These are phyloP conservation scores for Tricholoma terreum DNA, from an alignment of 768 basidiomycete species.

Conservation along the genomic window DNA sequence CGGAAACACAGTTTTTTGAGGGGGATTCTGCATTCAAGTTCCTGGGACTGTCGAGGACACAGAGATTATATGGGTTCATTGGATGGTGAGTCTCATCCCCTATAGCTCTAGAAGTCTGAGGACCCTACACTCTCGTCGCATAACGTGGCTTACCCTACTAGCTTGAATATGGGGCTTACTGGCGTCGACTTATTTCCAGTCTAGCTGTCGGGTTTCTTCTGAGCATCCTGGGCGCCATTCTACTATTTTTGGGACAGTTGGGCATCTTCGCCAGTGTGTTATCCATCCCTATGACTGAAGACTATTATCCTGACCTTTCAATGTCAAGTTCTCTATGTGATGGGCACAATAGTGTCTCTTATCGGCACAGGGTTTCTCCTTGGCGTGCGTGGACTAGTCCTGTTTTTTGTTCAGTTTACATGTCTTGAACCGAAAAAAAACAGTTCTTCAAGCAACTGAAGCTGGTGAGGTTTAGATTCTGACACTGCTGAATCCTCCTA, in stretches of 20 bases:
- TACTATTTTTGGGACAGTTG: constrained; percentile 71
- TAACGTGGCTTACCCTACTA: not conserved
- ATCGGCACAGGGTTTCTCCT: constrained; percentile 89
- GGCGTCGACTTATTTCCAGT: constrained; percentile 37
- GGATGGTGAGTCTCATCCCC: constrained; percentile 57
- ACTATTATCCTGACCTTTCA: constrained; percentile 2
- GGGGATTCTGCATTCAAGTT: constrained; percentile 85
- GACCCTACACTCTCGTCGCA: not conserved
- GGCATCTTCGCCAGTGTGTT: constrained; percentile 72
- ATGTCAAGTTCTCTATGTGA: constrained; percentile 66
- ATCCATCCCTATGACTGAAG: not conserved
- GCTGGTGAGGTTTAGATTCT: constrained; percentile 46
- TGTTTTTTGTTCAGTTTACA: not conserved
- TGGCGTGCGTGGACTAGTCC: constrained; percentile 53
- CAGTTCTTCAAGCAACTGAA: constrained; percentile 81
- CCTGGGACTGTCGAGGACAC: constrained; percentile 73
- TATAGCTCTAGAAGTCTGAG: not conserved
- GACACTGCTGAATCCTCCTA: not conserved
- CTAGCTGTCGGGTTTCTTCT: constrained; percentile 72
- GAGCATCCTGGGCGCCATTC: constrained; percentile 73
- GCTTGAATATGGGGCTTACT: not conserved
- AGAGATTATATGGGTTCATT: constrained; percentile 82
- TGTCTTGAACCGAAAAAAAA: constrained; percentile 11
- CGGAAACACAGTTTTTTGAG: constrained; percentile 83
- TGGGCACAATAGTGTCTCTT: constrained; percentile 81